Base-by-base conservation (phyloP, 495 filamentous ascomycete species). In the Hypoxylon crocopeplum region DNA sequence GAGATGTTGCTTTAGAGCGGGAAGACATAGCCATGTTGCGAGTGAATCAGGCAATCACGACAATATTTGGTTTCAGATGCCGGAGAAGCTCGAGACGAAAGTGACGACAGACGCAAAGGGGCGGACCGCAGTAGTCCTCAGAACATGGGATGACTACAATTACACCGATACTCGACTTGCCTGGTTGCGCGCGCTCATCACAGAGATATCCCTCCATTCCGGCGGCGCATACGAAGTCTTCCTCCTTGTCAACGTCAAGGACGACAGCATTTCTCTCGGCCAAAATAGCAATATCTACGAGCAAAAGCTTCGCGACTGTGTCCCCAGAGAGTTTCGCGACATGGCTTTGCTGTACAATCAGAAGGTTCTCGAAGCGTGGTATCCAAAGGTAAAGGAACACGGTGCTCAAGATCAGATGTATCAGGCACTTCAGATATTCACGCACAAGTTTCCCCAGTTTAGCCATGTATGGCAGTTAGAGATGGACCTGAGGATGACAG, bases 401-500 rank as follows among this genome's bases (percentile, higher is more conserved):
- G 59, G 68, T 11, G 33, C 46, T 6, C 46, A 49, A 22, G 46
- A 49, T 7, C 46, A 49, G 33, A 49, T 49, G 33, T 49, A 49
- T 15, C 46, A 49, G 13, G 33, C 80, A 0, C 66, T 83, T 45
- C 80, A 82, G 60, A 77, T 81, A 68, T 79, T 84, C 46, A 72
- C 78, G 25, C 76, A 79, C 21, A 62, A 77, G 46, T 76, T 79
- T 52, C 75, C 73, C 29, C 78, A 83, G 34, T 84, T 79, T 56
- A 80, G 83, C 64, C 77, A 79, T 63, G 76, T 75, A 59, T 84
- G 81, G 81, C 81, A 84, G 57, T 71, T 82, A 67, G 81, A 84
- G 69, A 79, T 84, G 72, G 81, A 84, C 66, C 66, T 82, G 45
- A 72, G 81, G 16, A 79, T 80, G 63, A 75, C 73, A 19, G 77